Evolutionary conservation across 2,329 filamentous ascomycete species (phyloP).

Genomic region (Hypoxylon sp.): DNA sequence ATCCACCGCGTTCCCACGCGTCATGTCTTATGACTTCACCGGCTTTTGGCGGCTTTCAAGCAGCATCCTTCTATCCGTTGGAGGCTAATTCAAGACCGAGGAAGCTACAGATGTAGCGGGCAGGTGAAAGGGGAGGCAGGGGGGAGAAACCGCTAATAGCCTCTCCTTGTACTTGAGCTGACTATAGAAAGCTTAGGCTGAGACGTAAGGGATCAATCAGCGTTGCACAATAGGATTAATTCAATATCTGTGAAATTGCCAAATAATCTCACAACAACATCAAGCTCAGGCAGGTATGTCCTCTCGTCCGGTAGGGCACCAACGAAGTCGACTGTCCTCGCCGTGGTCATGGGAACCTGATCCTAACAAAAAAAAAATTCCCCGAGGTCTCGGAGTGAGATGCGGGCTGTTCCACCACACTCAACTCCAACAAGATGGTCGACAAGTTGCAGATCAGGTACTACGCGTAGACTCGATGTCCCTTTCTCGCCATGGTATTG

Average conservation of each 20-base stretch:
- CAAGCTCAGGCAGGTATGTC: conserved; percentile 25
- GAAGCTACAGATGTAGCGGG: conserved; percentile 1
- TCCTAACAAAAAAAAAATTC: conserved; percentile 19
- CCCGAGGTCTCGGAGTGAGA: conserved; percentile 15
- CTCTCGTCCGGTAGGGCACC: conserved; percentile 42
- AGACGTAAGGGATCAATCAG: conserved; percentile 23
- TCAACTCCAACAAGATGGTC: conserved; percentile 18
- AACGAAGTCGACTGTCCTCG: conserved; percentile 30
- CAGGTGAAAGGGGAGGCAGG: conserved; percentile 11
- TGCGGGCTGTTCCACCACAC: conserved; percentile 19
- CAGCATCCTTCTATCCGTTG: conserved; percentile 4
- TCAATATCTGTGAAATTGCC: conserved; percentile 33
- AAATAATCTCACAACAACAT: conserved; percentile 19
- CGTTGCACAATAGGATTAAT: conserved; percentile 30
- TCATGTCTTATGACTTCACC: conserved; percentile 14
- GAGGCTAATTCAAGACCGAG: conserved; percentile 16
- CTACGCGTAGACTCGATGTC: conserved; percentile 12
- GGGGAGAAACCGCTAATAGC: conserved; percentile 15
- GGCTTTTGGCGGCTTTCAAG: conserved; percentile 17
- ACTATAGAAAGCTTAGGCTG: conserved; percentile 24
- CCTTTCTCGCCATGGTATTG: conserved; percentile 26
- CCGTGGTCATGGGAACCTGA: conserved; percentile 30
- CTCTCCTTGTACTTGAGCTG: conserved; percentile 11
- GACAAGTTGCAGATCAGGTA: conserved; percentile 21
- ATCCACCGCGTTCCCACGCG: conserved; percentile 5